A percentile compares a stretch with the other conserved stretches of the same genome.
Evolutionary conservation across 768 basidiomycete species (phyloP).

Genomic region (Porphyrellus cyaneotinctus): DNA sequence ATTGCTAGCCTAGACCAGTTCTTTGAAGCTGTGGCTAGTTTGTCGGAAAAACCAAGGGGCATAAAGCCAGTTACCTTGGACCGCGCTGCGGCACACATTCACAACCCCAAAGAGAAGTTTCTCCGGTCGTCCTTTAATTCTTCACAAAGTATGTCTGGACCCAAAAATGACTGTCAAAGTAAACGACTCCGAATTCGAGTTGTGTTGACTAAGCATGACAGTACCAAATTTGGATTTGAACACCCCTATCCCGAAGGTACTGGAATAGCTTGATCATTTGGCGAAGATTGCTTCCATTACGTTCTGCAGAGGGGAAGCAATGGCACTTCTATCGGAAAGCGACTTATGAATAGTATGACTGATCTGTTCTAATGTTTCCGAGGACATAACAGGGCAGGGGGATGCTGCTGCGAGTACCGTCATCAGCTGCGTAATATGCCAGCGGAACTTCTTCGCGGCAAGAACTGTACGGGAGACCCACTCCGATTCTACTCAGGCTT

Average conservation of each 20-base stretch:
- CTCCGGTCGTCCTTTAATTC: background rate
- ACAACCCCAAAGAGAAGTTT: background rate
- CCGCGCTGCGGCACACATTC: slow-evolving; percentile 20
- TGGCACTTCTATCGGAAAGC: background rate
- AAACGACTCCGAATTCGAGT: too few species aligned
- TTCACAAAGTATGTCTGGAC: too few species aligned
- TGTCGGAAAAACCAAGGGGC: background rate
- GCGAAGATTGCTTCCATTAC: too few species aligned
- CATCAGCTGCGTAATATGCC: too few species aligned
- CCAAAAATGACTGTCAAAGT: slow-evolving; percentile 10
- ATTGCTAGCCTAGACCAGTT: slow-evolving; percentile 36
- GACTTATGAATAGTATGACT: too few species aligned
- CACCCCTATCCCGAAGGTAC: background rate
- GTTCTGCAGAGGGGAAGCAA: background rate
- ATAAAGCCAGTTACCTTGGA: slow-evolving; percentile 18
- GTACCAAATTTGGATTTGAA: background rate
- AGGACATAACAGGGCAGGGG: too few species aligned
- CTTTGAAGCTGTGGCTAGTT: slow-evolving; percentile 13
- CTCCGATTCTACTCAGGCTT: too few species aligned
- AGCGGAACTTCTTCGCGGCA: too few species aligned
- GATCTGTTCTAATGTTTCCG: too few species aligned
- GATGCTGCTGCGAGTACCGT: too few species aligned
- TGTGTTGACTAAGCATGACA: slow-evolving; percentile 14
- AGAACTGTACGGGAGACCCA: too few species aligned
- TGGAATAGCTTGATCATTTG: too few species aligned